Evolutionary conservation across 176 grass and related monocot genomes (phyloP).

Genomic region (Oryza meridionalis): DNA sequence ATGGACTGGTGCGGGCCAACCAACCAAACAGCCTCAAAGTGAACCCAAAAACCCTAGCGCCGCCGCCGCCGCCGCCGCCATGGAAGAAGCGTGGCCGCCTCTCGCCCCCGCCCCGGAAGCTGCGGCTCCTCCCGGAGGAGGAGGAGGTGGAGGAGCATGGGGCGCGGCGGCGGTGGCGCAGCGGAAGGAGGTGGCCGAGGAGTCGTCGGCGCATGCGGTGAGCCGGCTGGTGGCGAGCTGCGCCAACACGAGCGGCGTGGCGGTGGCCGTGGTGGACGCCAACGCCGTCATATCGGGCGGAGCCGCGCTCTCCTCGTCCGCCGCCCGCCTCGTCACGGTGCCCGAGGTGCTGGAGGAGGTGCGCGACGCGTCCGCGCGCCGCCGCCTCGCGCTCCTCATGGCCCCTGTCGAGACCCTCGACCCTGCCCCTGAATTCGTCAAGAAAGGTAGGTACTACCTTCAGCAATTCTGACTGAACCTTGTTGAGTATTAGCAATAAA

Average conservation of each 20-base stretch:
- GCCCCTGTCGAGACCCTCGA: constrained; percentile 77
- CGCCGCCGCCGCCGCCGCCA: constrained; percentile 4
- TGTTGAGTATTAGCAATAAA: neutral
- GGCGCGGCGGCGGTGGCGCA: constrained; percentile 16
- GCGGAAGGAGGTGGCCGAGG: constrained; percentile 40
- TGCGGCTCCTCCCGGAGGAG: neutral
- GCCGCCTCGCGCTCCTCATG: constrained; percentile 55
- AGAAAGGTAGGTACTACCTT: constrained; percentile 55
- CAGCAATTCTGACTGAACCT: neutral
- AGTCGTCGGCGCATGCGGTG: constrained; percentile 40
- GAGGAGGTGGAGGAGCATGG: constrained; percentile 10
- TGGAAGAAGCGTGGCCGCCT: constrained; percentile 61
- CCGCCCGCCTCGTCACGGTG: constrained; percentile 73
- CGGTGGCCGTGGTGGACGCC: constrained; percentile 85
- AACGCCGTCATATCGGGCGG: constrained; percentile 86
- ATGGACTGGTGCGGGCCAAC: too few relatives aligned
- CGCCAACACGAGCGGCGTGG: constrained; percentile 50
- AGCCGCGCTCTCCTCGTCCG: constrained; percentile 50
- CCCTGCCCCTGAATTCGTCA: constrained; percentile 76
- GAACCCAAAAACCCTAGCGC: constrained; percentile 59
- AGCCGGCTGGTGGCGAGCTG: constrained; percentile 62
- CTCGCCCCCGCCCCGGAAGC: constrained; percentile 30
- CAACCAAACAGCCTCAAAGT: constrained; percentile 3
- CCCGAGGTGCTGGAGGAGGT: constrained; percentile 86
- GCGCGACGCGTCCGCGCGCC: constrained; percentile 71